Conservation (phyloP, 495 filamentous ascomycete genomes). For the Daldinia decipiens region DNA sequence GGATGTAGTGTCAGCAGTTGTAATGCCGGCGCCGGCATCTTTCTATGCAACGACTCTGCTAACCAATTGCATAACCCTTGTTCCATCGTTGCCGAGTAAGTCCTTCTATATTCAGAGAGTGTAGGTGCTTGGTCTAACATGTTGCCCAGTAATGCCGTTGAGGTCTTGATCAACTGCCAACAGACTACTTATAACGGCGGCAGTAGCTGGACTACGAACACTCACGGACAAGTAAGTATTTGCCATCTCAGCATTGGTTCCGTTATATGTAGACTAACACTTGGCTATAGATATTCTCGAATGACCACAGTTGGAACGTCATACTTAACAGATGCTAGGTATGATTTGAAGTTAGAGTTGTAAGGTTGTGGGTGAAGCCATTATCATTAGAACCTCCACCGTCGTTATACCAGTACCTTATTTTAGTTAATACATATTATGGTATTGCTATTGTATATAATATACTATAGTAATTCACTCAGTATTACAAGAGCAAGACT, state of each 20-base stretch:
- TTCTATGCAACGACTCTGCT: constrained; percentile 34
- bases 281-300: constrained; percentile 33
- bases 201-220: constrained; percentile 26
- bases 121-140: neutral
- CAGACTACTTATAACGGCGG: constrained; percentile 29
- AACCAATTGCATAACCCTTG: constrained; percentile 25
- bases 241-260: neutral
- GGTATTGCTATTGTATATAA: too few species aligned
- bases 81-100: constrained; percentile 34
- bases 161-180: constrained; percentile 40
- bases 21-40: constrained; percentile 34
- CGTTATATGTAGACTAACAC: constrained; percentile 6
- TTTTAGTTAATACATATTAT: too few species aligned
- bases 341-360: neutral
- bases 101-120: neutral
- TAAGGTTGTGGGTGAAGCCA: too few species aligned
- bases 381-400: too few species aligned
- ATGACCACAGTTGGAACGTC: constrained; percentile 31
- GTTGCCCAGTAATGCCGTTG: constrained; percentile 34
- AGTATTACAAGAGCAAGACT: too few species aligned
- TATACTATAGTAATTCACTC: too few species aligned
- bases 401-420: too few species aligned
- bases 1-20: constrained; percentile 32
- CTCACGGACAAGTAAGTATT: constrained; percentile 38
- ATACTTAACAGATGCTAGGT: constrained; percentile 33